Percentiles rank a stretch among this genome's conserved stretches.
These are phyloP conservation scores for Phytophthora podocarpi DNA, from an alignment of 352 stramenopile species.

Conservation along the genomic window DNA sequence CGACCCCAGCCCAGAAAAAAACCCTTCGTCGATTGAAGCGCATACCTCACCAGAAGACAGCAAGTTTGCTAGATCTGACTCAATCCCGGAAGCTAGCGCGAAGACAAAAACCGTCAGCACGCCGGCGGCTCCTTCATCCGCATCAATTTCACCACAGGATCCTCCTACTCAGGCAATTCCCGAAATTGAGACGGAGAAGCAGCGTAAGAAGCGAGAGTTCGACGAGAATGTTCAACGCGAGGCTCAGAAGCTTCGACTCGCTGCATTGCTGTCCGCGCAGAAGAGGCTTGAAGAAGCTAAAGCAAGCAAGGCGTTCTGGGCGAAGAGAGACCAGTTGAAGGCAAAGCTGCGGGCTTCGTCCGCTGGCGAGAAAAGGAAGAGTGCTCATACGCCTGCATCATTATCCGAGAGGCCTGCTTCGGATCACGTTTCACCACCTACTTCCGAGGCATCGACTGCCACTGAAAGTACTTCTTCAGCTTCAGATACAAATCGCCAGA, in stretches of 20 bases:
- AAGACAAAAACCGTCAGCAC: constrained; percentile 9
- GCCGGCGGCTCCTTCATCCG: background rate
- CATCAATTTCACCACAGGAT: background rate
- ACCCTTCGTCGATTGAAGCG: background rate
- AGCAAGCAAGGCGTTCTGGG: constrained; percentile 65
- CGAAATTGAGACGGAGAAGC: constrained; percentile 37
- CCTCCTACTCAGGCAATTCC: background rate
- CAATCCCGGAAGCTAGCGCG: constrained; percentile 7
- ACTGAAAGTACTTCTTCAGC: constrained; percentile 7
- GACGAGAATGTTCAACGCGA: constrained; percentile 70
- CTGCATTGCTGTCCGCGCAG: constrained; percentile 70
- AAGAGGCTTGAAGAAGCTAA: constrained; percentile 82
- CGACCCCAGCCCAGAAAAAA: constrained; percentile 30
- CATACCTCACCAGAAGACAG: constrained; percentile 2
- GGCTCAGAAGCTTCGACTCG: constrained; percentile 63
- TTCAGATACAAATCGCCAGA: background rate
- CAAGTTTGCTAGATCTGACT: constrained; percentile 3
- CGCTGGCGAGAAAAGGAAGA: constrained; percentile 14
- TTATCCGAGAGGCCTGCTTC: background rate
- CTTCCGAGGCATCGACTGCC: constrained; percentile 12
- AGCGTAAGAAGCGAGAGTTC: constrained; percentile 56
- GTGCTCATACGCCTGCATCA: constrained; percentile 11
- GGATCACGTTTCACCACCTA: constrained; percentile 19
- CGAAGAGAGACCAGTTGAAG: constrained; percentile 61
- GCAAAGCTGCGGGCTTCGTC: constrained; percentile 34